Base-by-base conservation (phyloP, 2,329 filamentous ascomycete species). In the Cercospora janseana region DNA sequence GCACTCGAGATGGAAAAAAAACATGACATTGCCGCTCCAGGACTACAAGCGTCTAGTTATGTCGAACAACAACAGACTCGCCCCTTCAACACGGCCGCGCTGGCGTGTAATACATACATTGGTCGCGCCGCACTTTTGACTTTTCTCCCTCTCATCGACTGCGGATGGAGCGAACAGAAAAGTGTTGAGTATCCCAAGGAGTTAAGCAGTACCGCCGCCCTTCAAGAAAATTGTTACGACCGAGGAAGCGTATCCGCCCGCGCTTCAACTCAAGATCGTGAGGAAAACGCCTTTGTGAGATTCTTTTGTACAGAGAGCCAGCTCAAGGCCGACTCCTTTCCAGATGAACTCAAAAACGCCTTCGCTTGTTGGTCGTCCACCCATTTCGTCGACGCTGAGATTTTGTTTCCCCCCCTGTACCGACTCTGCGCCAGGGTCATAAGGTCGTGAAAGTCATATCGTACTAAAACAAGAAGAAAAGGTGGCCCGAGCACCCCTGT, bases 11-110 rank as follows among this genome's bases (percentile, higher is more conserved):
- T 26, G 10, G 12, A n/a, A 28, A 26, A 29, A 28, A 43, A 43
- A 28, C 20, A 37, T 46, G 23, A 37, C n/a, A n/a, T 13, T 27
- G 31, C 31, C 44, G 49, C 49, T 52, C 49, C 49, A 52, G 49
- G 49, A 52, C 49, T 52, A 32, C 50, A 52, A 52, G 45, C 44
- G 45, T 52, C 50, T 52, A 21, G n/a, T n/a, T n/a, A n/a, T n/a
- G n/a, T n/a, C n/a, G n/a, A n/a, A n/a, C n/a, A 32, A 31, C 38
- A 44, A 26, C 49, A 48, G 49, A 52, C 49, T 52, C 49, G 50
- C 42, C 50, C 50, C 34, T 49, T 49, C 50, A 53, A 53, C 50
- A 46, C 50, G 35, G 27, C 45, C 20, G 40, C 29, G 40, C 40
- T 26, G 23, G 32, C 48, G n/a, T n/a, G n/a, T n/a, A n/a, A n/a